These are phyloP conservation scores for Amanita rimosa DNA, from an alignment of 768 basidiomycete species.

Conservation along the genomic window DNA sequence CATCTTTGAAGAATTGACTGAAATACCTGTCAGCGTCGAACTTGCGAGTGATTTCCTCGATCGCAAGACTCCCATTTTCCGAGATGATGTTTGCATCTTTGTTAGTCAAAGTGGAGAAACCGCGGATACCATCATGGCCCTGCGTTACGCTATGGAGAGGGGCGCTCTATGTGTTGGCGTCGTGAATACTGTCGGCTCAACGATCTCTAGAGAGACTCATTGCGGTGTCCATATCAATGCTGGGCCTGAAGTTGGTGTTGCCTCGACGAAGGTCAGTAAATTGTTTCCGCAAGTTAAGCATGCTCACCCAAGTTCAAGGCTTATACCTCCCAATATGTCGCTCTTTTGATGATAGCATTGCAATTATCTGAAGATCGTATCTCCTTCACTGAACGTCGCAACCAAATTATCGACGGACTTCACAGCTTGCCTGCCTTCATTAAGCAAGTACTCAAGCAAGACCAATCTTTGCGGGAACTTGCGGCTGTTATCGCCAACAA, in stretches of 20 bases:
- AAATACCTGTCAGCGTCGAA: slow-evolving; percentile 96
- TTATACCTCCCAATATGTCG: slow-evolving; percentile 98
- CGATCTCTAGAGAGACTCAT: slow-evolving; percentile 95
- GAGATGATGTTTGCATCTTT: slow-evolving; percentile 95
- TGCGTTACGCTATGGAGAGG: slow-evolving; percentile 94
- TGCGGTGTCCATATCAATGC: slow-evolving; percentile 99
- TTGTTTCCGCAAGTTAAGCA: slow-evolving; percentile 6
- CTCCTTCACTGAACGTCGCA: slow-evolving; percentile 81
- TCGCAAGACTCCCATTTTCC: slow-evolving; percentile 98
- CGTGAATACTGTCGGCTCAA: slow-evolving; percentile 97
- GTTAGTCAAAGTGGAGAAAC: slow-evolving; percentile 98
- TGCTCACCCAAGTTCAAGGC: slow-evolving; percentile 38
- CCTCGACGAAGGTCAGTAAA: slow-evolving; percentile 78
- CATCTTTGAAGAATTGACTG: slow-evolving; percentile 97
- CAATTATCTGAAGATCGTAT: slow-evolving; percentile 97
- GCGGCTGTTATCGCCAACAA: slow-evolving; percentile 73
- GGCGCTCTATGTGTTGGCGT: slow-evolving; percentile 96
- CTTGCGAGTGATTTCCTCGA: slow-evolving; percentile 97
- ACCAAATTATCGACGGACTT: slow-evolving; percentile 87
- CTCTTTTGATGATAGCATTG: slow-evolving; percentile 95
- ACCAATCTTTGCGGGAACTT: slow-evolving; percentile 67
- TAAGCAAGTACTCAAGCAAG: slow-evolving; percentile 74
- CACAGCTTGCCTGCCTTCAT: slow-evolving; percentile 88
- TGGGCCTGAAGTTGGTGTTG: slow-evolving; percentile 97
- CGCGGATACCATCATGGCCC: slow-evolving; percentile 91